Percentiles rank a stretch among this genome's conserved stretches.
These are phyloP conservation scores for Aquilaria malaccensis DNA, from an alignment of 345 rosid species.

Conservation along the genomic window DNA sequence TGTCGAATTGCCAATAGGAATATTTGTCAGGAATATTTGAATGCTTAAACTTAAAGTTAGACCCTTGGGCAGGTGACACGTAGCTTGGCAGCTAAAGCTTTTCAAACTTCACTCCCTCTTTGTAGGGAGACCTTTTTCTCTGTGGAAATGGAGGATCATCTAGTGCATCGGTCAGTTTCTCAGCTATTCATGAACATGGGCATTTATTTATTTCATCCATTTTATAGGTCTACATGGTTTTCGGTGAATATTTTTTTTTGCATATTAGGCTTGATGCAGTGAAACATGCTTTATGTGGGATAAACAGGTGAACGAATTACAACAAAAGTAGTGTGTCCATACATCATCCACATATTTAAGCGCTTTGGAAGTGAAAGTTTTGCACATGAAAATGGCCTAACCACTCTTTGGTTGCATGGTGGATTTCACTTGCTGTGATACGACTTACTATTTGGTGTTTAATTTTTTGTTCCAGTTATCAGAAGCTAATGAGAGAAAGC, in stretches of 20 bases:
- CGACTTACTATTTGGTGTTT: neutral
- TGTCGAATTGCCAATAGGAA: no score
- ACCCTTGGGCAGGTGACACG: constrained; percentile 56
- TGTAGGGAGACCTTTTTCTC: constrained; percentile 88
- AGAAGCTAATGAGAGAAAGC: constrained; percentile 68
- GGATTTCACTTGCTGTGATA: neutral
- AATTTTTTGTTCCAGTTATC: constrained; percentile 48
- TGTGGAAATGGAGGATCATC: constrained; percentile 65
- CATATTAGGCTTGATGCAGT: neutral
- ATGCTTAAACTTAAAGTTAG: constrained; percentile 1
- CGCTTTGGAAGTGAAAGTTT: neutral
- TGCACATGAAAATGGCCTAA: no score
- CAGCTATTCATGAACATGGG: constrained; percentile 3
- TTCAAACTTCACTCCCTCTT: constrained; percentile 73
- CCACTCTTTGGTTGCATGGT: no score
- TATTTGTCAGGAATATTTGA: neutral
- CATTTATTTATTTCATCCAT: constrained; percentile 5
- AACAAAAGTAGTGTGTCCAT: no score
- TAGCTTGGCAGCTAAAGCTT: constrained; percentile 86
- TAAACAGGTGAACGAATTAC: no score
- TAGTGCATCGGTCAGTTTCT: constrained; percentile 52
- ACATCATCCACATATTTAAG: no score
- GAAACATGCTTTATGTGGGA: no score
- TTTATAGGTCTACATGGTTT: neutral
- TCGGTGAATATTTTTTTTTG: no score